Evolutionary conservation across 176 grass and related monocot genomes (phyloP).

Genomic region (Eremochloa ophiuroides): DNA sequence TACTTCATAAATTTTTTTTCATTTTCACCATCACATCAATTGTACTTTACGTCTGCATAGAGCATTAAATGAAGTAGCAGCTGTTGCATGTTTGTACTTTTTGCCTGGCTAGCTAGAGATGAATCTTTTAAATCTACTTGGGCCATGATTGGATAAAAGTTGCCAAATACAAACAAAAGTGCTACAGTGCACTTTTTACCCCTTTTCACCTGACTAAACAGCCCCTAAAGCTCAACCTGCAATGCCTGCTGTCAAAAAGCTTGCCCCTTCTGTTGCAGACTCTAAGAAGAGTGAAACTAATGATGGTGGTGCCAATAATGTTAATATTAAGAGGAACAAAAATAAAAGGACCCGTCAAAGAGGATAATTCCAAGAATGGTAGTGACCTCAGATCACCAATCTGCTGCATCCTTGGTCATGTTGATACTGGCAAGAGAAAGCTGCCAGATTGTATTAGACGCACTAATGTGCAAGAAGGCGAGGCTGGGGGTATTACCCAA

Average conservation of each 20-base stretch:
- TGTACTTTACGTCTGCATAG: too few species aligned
- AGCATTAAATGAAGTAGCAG: too few species aligned
- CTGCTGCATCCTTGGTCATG: slow-evolving; percentile 96
- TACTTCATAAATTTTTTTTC: too few species aligned
- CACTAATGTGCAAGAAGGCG: slow-evolving; percentile 93
- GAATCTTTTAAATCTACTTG: too few species aligned
- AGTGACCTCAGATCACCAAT: slow-evolving; percentile 84
- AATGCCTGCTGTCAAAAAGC: slow-evolving; percentile 56
- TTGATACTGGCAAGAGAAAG: slow-evolving; percentile 95
- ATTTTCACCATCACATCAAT: too few species aligned
- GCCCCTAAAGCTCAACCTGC: slow-evolving; percentile 32
- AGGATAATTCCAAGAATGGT: slow-evolving; percentile 40
- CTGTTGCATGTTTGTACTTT: too few species aligned
- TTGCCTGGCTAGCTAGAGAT: too few species aligned
- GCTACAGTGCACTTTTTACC: too few species aligned
- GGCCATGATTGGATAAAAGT: too few species aligned
- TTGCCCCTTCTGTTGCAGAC: slow-evolving; percentile 35
- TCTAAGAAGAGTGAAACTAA: slow-evolving; percentile 46
- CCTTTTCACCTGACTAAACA: too few species aligned
- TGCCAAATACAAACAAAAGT: too few species aligned
- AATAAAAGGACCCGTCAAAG: slow-evolving; percentile 45
- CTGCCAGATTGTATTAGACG: slow-evolving; percentile 79
- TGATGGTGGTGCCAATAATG: slow-evolving; percentile 30
- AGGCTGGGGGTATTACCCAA: slow-evolving; percentile 96
- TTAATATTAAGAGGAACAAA: slow-evolving; percentile 46